Conservation (phyloP, 140 eudicot species). For the Anethum foeniculum region DNA sequence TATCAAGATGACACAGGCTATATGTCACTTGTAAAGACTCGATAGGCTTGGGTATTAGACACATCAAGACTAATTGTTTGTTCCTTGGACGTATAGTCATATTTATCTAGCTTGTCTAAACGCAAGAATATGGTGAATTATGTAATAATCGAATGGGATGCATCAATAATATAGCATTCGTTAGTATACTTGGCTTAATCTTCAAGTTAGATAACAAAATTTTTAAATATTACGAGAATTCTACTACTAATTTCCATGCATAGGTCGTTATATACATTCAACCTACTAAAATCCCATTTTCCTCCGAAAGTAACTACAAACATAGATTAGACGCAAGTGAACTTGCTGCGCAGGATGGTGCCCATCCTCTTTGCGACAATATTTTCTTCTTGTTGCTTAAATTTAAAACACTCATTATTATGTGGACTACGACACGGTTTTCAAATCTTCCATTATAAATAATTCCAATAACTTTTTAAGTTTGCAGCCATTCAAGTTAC, state of each 20-base stretch:
- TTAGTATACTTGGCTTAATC: too few relatives aligned
- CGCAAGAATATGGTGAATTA: background rate
- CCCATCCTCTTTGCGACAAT: background rate
- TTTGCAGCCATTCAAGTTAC: background rate
- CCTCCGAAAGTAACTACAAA: too few relatives aligned
- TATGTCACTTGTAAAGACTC: background rate
- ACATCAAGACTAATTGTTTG: background rate
- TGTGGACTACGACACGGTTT: constrained; percentile 1
- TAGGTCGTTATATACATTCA: too few relatives aligned
- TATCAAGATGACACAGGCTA: background rate
- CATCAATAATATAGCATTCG: background rate
- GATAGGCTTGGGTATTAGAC: background rate
- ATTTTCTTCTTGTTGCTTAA: background rate
- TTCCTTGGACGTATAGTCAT: background rate
- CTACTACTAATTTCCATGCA: too few relatives aligned
- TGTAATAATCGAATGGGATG: background rate
- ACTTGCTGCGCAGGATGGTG: background rate
- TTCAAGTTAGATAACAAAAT: too few relatives aligned
- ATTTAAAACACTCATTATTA: background rate
- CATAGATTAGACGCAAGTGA: background rate
- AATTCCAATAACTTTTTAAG: background rate
- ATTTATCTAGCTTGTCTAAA: background rate
- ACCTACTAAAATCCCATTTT: too few relatives aligned
- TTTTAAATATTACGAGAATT: too few relatives aligned
- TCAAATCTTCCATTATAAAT: background rate